Evolutionary conservation across 768 basidiomycete species (phyloP).

Genomic region (Postia placenta): DNA sequence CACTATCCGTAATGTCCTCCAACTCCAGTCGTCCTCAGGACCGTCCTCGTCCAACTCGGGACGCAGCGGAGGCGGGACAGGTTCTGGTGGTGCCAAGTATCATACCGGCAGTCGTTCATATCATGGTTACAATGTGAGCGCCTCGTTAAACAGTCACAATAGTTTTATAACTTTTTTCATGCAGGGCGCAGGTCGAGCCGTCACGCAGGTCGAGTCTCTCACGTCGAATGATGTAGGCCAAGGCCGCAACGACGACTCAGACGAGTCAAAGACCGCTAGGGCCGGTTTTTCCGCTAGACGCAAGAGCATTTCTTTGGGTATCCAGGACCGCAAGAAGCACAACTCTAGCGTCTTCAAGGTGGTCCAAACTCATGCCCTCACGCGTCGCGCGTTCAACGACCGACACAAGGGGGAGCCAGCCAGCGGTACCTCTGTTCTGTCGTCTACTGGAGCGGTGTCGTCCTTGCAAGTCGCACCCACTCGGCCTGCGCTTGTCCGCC

Average conservation of each 20-base stretch:
- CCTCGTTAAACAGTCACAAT: no score
- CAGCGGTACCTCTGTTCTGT: neutral
- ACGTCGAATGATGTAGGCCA: slow-evolving; percentile 36
- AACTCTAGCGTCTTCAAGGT: slow-evolving; percentile 52
- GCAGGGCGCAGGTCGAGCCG: slow-evolving; percentile 65
- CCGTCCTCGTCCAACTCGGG: slow-evolving; percentile 37
- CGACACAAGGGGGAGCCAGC: neutral
- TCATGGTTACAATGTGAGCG: slow-evolving; percentile 57
- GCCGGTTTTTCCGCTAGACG: slow-evolving; percentile 25
- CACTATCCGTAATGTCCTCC: slow-evolving; percentile 72
- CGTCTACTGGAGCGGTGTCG: neutral
- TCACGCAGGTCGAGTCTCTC: slow-evolving; percentile 65
- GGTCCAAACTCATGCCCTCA: slow-evolving; percentile 50
- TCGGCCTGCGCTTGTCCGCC: neutral
- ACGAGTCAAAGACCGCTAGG: slow-evolving; percentile 33
- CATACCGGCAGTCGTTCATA: slow-evolving; percentile 69
- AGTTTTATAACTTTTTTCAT: no score
- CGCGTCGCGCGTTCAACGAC: neutral
- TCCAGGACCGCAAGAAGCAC: slow-evolving; percentile 31
- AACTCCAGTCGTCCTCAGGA: slow-evolving; percentile 49
- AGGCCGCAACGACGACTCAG: slow-evolving; percentile 49
- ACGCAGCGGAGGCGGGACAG: slow-evolving; percentile 52
- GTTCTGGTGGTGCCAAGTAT: slow-evolving; percentile 69
- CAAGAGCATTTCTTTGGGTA: slow-evolving; percentile 50
- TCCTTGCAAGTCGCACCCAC: neutral